A percentile compares a stretch with the other conserved stretches of the same genome.
Conservation (phyloP, 176 grass and related monocot genomes). For the Triticum turgidum region DNA sequence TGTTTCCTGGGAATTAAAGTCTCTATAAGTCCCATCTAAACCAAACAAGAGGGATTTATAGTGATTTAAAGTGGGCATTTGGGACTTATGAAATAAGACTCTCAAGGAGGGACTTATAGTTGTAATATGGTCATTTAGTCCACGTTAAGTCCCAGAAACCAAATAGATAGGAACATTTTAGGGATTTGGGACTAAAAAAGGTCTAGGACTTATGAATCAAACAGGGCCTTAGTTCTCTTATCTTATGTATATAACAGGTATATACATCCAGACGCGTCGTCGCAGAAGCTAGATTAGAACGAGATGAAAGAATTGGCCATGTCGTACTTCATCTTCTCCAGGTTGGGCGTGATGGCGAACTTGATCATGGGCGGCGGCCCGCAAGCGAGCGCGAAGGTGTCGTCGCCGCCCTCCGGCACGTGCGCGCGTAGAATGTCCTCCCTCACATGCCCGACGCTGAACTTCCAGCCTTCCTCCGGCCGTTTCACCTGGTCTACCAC, state of each 20-base stretch:
- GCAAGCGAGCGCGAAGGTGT: slow-evolving; percentile 75
- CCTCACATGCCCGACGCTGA: slow-evolving; percentile 71
- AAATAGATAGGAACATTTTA: no score
- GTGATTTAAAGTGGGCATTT: no score
- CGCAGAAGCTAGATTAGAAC: slow-evolving; percentile 24
- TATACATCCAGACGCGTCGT: slow-evolving; percentile 5
- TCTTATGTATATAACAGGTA: background rate
- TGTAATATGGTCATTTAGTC: no score
- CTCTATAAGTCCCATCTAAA: no score
- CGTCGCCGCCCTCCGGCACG: slow-evolving; percentile 56
- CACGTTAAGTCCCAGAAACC: no score
- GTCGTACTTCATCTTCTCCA: slow-evolving; percentile 96
- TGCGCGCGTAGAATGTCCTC: slow-evolving; percentile 66
- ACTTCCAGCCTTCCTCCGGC: slow-evolving; percentile 67
- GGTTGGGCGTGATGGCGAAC: slow-evolving; percentile 76
- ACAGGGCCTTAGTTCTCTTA: no score
- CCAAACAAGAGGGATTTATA: no score
- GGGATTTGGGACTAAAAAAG: no score
- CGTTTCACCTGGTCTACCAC: slow-evolving; percentile 71
- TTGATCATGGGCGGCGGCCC: slow-evolving; percentile 95
- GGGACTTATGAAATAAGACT: no score
- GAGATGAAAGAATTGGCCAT: slow-evolving; percentile 57
- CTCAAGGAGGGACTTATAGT: no score
- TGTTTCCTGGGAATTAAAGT: no score
- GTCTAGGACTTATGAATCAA: no score